A percentile compares a stretch with the other conserved stretches of the same genome.
These are phyloP conservation scores for Nematodospora valgi DNA, from an alignment of 805 yeast species.

Conservation along the genomic window DNA sequence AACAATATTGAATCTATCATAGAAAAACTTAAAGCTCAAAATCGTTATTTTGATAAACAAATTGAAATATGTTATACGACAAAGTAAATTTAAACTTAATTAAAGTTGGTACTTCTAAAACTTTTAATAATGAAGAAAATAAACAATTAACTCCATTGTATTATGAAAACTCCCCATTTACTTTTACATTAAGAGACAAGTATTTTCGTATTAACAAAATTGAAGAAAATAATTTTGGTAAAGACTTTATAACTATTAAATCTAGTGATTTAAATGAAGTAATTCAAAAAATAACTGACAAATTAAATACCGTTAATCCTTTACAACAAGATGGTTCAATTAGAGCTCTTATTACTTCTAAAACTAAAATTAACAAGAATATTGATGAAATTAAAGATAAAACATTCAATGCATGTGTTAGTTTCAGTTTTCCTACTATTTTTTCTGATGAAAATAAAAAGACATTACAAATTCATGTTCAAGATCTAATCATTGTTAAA, in stretches of 20 bases:
- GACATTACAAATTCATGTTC: too few species aligned
- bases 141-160: neutral
- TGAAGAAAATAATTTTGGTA: constrained; percentile 1
- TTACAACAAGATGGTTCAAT: neutral
- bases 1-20: neutral
- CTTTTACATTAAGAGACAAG: neutral
- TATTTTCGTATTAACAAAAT: neutral
- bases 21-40: neutral
- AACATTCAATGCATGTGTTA: constrained; percentile 1
- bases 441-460: too few species aligned
- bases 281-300: neutral
- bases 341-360: neutral
- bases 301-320: neutral
- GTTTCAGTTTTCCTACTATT: too few species aligned
- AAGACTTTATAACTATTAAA: constrained; percentile 2
- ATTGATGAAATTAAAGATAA: neutral
- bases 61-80: neutral
- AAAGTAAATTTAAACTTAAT: neutral
- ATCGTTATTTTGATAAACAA: constrained; percentile 1
- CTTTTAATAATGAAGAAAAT: too few species aligned
- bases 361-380: neutral
- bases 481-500: neutral
- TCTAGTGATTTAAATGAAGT: neutral
- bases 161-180: neutral
- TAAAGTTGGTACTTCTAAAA: neutral